Percentiles rank a stretch among this genome's conserved stretches.
Conservation (phyloP, 1,284 basidiomycete genomes). For the Neolentinus lepideus region DNA sequence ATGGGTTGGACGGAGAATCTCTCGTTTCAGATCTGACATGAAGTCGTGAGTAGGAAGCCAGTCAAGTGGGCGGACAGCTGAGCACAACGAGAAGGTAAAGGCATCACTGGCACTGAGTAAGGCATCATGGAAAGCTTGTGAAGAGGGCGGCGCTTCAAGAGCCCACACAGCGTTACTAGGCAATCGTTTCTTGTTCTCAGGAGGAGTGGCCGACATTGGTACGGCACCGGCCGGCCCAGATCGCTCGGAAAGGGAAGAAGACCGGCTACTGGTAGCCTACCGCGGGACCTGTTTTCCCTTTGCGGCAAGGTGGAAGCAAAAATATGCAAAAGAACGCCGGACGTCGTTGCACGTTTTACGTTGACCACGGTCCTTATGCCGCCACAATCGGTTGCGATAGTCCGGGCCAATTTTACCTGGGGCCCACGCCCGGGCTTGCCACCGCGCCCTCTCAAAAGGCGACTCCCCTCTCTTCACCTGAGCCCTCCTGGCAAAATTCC, state of each 20-base stretch:
- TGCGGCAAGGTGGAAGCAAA: neutral
- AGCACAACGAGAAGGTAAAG: neutral
- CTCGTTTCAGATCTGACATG: neutral
- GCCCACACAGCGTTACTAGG: neutral
- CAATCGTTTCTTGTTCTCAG: slow-evolving; percentile 2
- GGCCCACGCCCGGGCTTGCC: slow-evolving; percentile 31
- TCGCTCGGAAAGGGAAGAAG: neutral
- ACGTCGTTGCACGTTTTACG: slow-evolving; percentile 54
- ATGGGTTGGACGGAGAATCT: neutral
- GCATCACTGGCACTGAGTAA: neutral
- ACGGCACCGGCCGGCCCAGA: neutral
- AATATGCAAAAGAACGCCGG: slow-evolving; percentile 22
- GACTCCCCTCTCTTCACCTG: slow-evolving; percentile 21
- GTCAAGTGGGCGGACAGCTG: neutral
- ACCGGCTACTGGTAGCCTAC: no score
- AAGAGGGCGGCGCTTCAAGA: neutral
- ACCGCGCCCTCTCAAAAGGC: slow-evolving; percentile 23
- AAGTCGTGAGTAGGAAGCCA: neutral
- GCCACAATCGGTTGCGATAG: slow-evolving; percentile 40
- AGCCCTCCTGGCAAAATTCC: slow-evolving; percentile 12
- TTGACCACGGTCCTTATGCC: slow-evolving; percentile 39
- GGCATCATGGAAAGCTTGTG: neutral
- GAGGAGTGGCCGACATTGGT: neutral
- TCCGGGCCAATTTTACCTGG: slow-evolving; percentile 34
- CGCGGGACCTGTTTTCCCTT: neutral